Percentiles rank a stretch among this genome's conserved stretches.
These are phyloP conservation scores for Tuber aestivum DNA, from an alignment of 495 filamentous ascomycete genomes.

Conservation along the genomic window DNA sequence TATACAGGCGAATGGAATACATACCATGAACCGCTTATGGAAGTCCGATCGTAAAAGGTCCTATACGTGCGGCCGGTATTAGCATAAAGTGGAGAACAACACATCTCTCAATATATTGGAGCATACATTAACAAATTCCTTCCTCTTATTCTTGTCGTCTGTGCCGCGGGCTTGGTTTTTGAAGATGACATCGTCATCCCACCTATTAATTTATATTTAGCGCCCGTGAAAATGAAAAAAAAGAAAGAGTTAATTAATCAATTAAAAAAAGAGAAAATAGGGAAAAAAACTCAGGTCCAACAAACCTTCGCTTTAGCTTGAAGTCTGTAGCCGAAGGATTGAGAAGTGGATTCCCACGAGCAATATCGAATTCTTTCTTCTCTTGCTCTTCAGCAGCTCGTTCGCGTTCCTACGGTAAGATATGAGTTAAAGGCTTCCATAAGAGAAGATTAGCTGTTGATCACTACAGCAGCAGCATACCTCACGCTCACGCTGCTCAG, in stretches of 20 bases:
- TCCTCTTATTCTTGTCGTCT: conserved; percentile 79
- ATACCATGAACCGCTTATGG: conserved; percentile 94
- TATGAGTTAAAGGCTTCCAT: conserved; percentile 10
- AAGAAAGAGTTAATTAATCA: background rate
- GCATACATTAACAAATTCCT: conserved; percentile 82
- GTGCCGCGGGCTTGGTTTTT: conserved; percentile 96
- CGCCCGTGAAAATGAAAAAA: background rate
- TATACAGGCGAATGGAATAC: conserved; percentile 34
- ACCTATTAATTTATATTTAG: conserved; percentile 49
- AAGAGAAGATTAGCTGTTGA: background rate
- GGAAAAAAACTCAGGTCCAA: background rate
- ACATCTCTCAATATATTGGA: conserved; percentile 47
- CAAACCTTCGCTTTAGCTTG: conserved; percentile 56
- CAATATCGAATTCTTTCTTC: conserved; percentile 78
- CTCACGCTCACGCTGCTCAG: conserved; percentile 78
- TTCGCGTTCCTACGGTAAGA: conserved; percentile 58
- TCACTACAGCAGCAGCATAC: conserved; percentile 44
- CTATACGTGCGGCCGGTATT: conserved; percentile 43
- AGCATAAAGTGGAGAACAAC: conserved; percentile 20
- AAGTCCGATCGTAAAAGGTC: conserved; percentile 93
- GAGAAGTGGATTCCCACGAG: conserved; percentile 83
- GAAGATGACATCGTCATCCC: conserved; percentile 99
- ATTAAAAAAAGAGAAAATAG: conserved; percentile 40
- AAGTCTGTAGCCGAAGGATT: conserved; percentile 63
- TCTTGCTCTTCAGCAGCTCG: conserved; percentile 71